Evolutionary conservation across 2,329 filamentous ascomycete genomes (phyloP), one percentile per base, ranked within the genome.

Genomic region (Fusarium bactridioides): DNA sequence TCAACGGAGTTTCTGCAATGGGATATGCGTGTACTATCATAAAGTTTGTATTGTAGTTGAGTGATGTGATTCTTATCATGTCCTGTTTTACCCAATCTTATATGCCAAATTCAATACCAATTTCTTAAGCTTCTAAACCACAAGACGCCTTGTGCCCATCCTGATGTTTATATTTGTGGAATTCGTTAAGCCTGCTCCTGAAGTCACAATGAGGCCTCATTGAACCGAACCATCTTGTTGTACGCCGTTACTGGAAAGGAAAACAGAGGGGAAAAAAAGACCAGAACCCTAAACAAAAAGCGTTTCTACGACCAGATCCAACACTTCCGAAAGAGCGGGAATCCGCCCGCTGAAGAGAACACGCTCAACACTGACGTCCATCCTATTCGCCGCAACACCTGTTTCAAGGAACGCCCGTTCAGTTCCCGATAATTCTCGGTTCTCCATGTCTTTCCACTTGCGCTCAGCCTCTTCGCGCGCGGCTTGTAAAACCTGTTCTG

Each of bases 401-500:
- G 86, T 89, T 76, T 90, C 86, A 57, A 91, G 83, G 68, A 89
- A 88, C 4, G 84, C 85, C 74, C 85, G 86, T 76, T 91, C 88
- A 3, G 84, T 84, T 13, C 83, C 84, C 25, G 86, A 87, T 23
- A 91, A 80, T 64, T 87, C 87, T 27, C 86, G 82, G 44, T 86
- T 87, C 81, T 94, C 91, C 54, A 87, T 87, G 74, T 89, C 87
- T 62, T 87, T 87, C 93, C 93, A 95, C 77, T 88, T 88, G 48
- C 85, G 85, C 83, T 95, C 93, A 3, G 92, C 93, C 75, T 91
- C 89, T 74, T 90, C 88, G 47, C 91, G 91, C 0, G 93, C 93
- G 65, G 89, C 86, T 54, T 86, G 86, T 38, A 94, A 86, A 25
- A 94, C 89, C 38, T 85, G 84, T 67, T 94, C 92, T 64, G 87